Evolutionary conservation across 495 filamentous ascomycete species (phyloP).

Genomic region (Cryomyces minteri): DNA sequence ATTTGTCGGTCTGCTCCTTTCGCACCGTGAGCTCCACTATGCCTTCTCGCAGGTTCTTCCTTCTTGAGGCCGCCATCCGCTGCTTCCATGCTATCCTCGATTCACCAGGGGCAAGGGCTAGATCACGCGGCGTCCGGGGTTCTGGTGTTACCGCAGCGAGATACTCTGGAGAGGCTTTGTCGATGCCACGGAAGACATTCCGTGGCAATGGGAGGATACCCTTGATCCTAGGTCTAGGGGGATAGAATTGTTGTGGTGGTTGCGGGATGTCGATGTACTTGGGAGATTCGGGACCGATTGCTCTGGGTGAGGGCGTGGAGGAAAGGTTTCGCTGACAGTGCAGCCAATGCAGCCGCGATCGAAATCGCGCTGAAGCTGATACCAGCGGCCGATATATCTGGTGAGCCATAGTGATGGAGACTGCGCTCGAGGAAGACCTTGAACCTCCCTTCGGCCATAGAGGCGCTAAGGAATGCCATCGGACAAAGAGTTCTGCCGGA

Average conservation of each 20-base stretch:
- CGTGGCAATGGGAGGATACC: slow-evolving; percentile 55
- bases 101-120: slow-evolving; percentile 15
- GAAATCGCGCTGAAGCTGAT: too few species aligned
- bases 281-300: slow-evolving; percentile 47
- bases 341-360: not conserved
- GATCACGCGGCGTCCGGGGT: slow-evolving; percentile 16
- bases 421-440: too few species aligned
- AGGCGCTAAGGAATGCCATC: too few species aligned
- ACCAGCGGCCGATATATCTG: too few species aligned
- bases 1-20: slow-evolving; percentile 27
- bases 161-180: slow-evolving; percentile 37
- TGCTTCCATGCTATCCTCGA: slow-evolving; percentile 43
- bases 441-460: too few species aligned
- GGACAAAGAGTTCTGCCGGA: too few species aligned
- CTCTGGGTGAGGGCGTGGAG: slow-evolving; percentile 15
- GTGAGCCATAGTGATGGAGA: too few species aligned
- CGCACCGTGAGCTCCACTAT: slow-evolving; percentile 36
- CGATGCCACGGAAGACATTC: slow-evolving; percentile 31
- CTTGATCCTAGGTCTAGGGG: slow-evolving; percentile 34
- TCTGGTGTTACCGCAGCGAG: slow-evolving; percentile 25
- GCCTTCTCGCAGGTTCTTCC: slow-evolving; percentile 45
- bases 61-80: slow-evolving; percentile 37
- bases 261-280: slow-evolving; percentile 56
- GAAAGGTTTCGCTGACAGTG: slow-evolving; percentile 22
- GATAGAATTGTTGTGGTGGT: slow-evolving; percentile 26